Evolutionary conservation across 768 basidiomycete genomes (phyloP), one percentile per base, ranked within the genome.

Genomic region (Podaxis mareebaensis): DNA sequence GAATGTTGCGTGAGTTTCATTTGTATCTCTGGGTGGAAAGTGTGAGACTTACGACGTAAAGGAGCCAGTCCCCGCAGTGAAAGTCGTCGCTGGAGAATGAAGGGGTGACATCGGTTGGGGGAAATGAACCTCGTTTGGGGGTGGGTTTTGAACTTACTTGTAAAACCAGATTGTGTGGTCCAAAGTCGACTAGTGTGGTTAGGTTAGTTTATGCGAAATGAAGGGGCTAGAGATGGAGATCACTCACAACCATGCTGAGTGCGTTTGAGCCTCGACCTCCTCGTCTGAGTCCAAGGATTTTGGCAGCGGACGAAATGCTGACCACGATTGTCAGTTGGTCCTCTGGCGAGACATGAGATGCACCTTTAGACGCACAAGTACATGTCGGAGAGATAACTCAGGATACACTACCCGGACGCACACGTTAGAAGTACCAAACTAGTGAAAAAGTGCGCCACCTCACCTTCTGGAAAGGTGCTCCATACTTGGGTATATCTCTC

Each of bases 121-220:
- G 33, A 44, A 44, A 33, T 42, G 15, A 52, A 36, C 30, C 22
- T 4, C 10, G 33, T 39, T 60, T 20, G 22, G 22, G 49, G 38
- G 51, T 28, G 33, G 5, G 58, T 51, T 33, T 51, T 39, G 38
- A 15, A 68, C 84, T 70, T 71, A 90, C 91, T 83, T 81, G 67
- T 93, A 94, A 73, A 87, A 94, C 78, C 83, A 90, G 63, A 95
- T 86, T 39, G 88, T 80, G 75, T 95, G 92, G 73, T 93, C 91
- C 44, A 93, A 74, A 2, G 88, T 86, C 17, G 89, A 89, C 88
- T 90, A 64, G 44, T 53, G 12, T 40, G 33, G 30, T 52, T 44
- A 53, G 39, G 30, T 53, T 55, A 33, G 38, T 7, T 53, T 56
- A 5, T 58, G 39, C 24, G 52, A 39, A 44, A 36, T 40, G 54